phyloP scores from a whole-genome alignment of 2,329 filamentous ascomycete genomes.

The Alternaria rosae region DNA sequence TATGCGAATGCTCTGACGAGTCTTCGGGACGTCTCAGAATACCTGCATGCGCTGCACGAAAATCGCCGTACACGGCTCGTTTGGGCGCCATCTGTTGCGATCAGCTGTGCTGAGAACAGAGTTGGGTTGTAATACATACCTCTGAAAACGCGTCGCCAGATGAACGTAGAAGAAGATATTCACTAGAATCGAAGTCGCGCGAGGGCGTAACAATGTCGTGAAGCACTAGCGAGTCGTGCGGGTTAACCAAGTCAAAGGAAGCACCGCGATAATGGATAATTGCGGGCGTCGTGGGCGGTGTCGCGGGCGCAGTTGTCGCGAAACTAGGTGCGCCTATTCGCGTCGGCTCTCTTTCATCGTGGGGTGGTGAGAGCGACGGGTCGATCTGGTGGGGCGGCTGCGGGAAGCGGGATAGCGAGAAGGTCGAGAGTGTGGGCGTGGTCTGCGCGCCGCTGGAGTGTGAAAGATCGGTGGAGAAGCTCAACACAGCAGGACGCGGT shows the following conservation, averaged over 20 bases:
- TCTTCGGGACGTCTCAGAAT: constrained; percentile 33
- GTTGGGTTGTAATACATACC: constrained; percentile 18
- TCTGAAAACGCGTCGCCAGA: constrained; percentile 36
- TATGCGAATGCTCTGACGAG: constrained; percentile 14
- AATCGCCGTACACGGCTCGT: constrained; percentile 39
- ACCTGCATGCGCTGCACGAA: constrained; percentile 40
- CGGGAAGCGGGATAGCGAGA: constrained; percentile 49
- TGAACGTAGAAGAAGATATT: constrained; percentile 36
- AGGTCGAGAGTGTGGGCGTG: constrained; percentile 27
- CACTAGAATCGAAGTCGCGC: constrained; percentile 44
- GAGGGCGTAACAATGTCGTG: constrained; percentile 49
- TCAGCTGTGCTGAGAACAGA: background rate
- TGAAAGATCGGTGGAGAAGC: constrained; percentile 30
- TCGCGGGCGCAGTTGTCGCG: constrained; percentile 38
- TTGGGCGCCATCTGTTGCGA: constrained; percentile 42
- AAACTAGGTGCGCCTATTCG: constrained; percentile 34
- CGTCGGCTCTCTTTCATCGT: constrained; percentile 28
- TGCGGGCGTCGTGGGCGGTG: constrained; percentile 49
- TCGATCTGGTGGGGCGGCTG: constrained; percentile 36
- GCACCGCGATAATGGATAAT: constrained; percentile 50
- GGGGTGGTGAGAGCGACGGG: constrained; percentile 29
- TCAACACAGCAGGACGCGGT: constrained; percentile 25
- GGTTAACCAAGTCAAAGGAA: constrained; percentile 52
- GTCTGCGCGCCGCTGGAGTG: constrained; percentile 24
- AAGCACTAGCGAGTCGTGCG: constrained; percentile 45